Base-by-base conservation (phyloP, 192 early-diverging fungal genomes). In the Radiomyces spectabilis region DNA sequence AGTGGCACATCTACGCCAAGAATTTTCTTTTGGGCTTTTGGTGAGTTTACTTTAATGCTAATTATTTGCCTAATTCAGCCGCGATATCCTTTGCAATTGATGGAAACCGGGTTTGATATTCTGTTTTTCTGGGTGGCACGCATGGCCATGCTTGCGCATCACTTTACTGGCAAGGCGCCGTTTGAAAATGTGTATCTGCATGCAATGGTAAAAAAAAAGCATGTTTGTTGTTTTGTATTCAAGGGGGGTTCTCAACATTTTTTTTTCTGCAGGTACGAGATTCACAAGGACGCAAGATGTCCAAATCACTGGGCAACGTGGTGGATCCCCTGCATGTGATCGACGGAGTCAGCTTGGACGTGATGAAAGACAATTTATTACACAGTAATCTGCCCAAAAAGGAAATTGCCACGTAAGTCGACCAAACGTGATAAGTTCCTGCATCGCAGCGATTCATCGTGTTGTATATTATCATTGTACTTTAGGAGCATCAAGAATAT, bases 101-200 rank as follows among this genome's bases (percentile, higher is more conserved):
- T 98, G 50, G 94, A 97, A 63, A 96, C 96, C 19, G 96, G 96
- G 0, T 85, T 83, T 47, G 96, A 98, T 71, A 98, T 98, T 67
- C 68, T 98, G 52, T 98, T 97, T 71, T 98, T 98, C 69, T 98
- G 96, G 94, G 88, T 98, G 12, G 91, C 92, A 6, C 78, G 93
- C 47, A 98, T 98, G 96, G 87, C 88, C 6, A 98, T 98, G 92
- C 69, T 98, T 40, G 86, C 90, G 48, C 85, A 84, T 26, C 81
- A 92, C 56, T 81, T 98, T 54, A 83, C 88, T 9, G 78, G 79
- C 2, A 53, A 85, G 25, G 80, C 85, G 7, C 92, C 93, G 0
- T 98, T 98, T 69, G 84, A 85, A 27, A 81, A 80, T 31, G 85
- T 97, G 10, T 85, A 91, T 68, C 84, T 95, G 54, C 96, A 98